Base-by-base conservation (phyloP, 352 stramenopile species). In the Phytophthora rubi region DNA sequence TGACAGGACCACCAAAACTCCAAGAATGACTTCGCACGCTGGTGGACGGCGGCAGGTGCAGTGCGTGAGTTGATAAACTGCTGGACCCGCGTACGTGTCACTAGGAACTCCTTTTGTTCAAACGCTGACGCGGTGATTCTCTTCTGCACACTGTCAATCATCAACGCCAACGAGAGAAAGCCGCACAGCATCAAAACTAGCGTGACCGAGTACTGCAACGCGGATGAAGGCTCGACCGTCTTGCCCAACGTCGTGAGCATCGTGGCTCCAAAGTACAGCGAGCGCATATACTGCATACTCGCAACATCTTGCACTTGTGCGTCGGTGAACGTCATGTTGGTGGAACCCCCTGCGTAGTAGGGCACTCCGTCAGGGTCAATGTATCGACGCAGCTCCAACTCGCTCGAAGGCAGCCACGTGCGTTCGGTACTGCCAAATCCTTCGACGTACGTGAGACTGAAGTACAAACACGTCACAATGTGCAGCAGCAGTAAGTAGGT, bases 1-100 rank as follows among this genome's bases (percentile, higher is more conserved):
- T 91, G 83, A 0, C 73, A 82, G 4, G 74, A 85, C 83, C 83
- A 91, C 83, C 83, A 91, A 65, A 88, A 91, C 26, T 91, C 83
- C 12, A 91, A 57, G 39, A 89, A 91, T 1, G 81, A 77, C 44
- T 86, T 79, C 0, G 84, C 83, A 1, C 81, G 81, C 30, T 84
- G 79, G 23, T 88, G 71, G 39, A 91, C 73, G 0, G 68, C 68
- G 0, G 77, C 0, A 1, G 83, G 81, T 0, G 80, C 81, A 7
- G 70, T 83, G 32, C 86, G 69, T 0, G 75, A 84, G 12, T 71
- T 74, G 21, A 91, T 67, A 51, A 91, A 91, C 48, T 76, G 60
- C 45, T 88, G 77, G 18, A 91, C 82, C n/a, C 79, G 71, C 4
- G 83, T 77, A 2, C 81, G 79, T 0, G 71, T 88, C 0, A 82